Evolutionary conservation across 306 rosid species (phyloP), one percentile per base, ranked within the genome.

Genomic region (Ochetophila trinervis): DNA sequence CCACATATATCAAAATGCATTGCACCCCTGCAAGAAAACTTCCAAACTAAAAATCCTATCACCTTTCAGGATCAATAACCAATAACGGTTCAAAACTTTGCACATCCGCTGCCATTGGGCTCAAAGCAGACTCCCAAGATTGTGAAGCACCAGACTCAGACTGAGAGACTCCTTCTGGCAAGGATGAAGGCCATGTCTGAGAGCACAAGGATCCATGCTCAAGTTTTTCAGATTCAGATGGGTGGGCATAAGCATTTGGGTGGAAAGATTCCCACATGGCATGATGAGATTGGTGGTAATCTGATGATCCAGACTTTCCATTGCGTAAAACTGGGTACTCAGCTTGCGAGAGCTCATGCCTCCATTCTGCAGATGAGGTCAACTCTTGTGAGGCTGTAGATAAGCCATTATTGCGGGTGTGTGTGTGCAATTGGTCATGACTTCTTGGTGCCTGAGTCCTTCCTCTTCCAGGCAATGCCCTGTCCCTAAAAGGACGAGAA

Each of bases 51-150:
- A 48, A 67, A 27, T 54, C 34, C 61, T 30, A 62, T 71, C 73
- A 91, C 97, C 97, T 86, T 62, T 75, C 82, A 74, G 60, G 69
- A 67, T 79, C 32, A 77, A 50, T 23, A 64, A 24, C 22, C 66
- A 66, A 47, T 50, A 63, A 34, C 74, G 66, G 36, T 62, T 48
- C 10, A 21, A 16, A 20, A 22, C 57, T 75, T 60, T 76, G 85
- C 71, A 65, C 78, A 17, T 76, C 67, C 44, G 73, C 71, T 27
- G 27, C 65, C 63, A 36, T 82, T 4, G 65, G 56, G 70, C 74
- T 55, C 20, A 77, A 59, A 69, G 81, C 52, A 32, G 68, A 74
- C 71, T 57, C 70, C 66, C 45, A 34, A 69, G 73, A 19, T 57
- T 77, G 14, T 51, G 81, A 75, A 79, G 70, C 45, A 27, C 74